Evolutionary conservation across 768 basidiomycete genomes (phyloP).

Genomic region (Aureoboletus auriporus): DNA sequence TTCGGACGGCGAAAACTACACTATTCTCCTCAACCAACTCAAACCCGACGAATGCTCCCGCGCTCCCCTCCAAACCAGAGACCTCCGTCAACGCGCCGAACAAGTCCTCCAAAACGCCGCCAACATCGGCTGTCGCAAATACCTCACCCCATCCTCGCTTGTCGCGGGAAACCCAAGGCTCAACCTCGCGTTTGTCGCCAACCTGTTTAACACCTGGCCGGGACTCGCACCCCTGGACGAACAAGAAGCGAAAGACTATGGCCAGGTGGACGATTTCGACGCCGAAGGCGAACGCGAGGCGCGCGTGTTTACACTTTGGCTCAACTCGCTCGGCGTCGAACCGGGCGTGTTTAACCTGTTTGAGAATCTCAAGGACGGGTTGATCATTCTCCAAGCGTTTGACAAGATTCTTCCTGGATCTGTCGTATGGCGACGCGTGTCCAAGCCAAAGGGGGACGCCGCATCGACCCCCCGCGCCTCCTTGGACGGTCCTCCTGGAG

Average conservation of each 20-base stretch:
- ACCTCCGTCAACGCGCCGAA: conserved; percentile 83
- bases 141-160: conserved; percentile 88
- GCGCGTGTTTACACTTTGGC: conserved; percentile 95
- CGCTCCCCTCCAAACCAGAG: conserved; percentile 83
- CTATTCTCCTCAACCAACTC: conserved; percentile 90
- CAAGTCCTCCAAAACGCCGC: conserved; percentile 94
- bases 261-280: conserved; percentile 93
- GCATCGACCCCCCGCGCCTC: conserved; percentile 35
- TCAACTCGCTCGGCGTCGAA: conserved; percentile 96
- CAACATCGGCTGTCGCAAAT: conserved; percentile 91
- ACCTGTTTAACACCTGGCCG: conserved; percentile 97
- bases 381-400: conserved; percentile 91
- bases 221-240: conserved; percentile 93
- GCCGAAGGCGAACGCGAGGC: conserved; percentile 99
- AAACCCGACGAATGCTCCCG: conserved; percentile 91
- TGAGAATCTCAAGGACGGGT: conserved; percentile 91
- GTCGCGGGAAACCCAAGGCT: conserved; percentile 94
- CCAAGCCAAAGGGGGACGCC: conserved; percentile 70
- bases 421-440: conserved; percentile 94
- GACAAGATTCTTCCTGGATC: conserved; percentile 92
- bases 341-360: conserved; percentile 96
- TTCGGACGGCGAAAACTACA: conserved; percentile 97
- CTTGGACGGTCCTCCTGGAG: conserved; percentile 17
- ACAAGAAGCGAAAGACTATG: conserved; percentile 88
- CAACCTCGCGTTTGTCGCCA: conserved; percentile 97